Evolutionary conservation across 1,284 basidiomycete genomes (phyloP).

Genomic region (Moesziomyces sp.): DNA sequence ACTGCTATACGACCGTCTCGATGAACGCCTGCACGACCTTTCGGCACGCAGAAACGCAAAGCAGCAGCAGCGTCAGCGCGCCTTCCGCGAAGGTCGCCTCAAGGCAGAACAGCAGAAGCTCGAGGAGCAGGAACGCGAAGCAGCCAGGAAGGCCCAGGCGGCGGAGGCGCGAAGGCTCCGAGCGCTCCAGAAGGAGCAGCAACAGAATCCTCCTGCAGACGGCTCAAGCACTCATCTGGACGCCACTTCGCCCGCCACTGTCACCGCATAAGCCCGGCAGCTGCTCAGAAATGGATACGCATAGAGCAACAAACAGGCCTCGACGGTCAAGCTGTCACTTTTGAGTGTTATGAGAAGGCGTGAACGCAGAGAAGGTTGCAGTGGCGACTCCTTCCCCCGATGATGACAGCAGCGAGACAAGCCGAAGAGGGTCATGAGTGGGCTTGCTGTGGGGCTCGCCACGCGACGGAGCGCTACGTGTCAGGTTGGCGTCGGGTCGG

Average conservation of each 20-base stretch:
- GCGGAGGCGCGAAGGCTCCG: slow-evolving; percentile 26
- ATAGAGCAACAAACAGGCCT: too few relatives aligned
- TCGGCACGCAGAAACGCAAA: slow-evolving; percentile 4
- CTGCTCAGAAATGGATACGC: too few relatives aligned
- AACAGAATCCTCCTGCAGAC: slow-evolving; percentile 16
- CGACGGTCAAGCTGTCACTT: too few relatives aligned
- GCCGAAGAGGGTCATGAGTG: neutral
- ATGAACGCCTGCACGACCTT: slow-evolving; percentile 24
- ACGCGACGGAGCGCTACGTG: neutral
- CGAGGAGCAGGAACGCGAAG: slow-evolving; percentile 31
- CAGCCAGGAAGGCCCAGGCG: slow-evolving; percentile 26
- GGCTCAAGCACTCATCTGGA: slow-evolving; percentile 13
- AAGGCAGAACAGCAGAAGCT: slow-evolving; percentile 25
- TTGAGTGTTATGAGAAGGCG: too few relatives aligned
- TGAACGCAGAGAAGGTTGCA: too few relatives aligned
- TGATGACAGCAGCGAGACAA: neutral
- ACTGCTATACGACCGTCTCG: slow-evolving; percentile 38
- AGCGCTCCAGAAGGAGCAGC: slow-evolving; percentile 29
- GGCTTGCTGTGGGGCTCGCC: neutral
- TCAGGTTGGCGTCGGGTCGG: neutral
- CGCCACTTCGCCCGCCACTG: slow-evolving; percentile 20
- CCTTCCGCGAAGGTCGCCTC: slow-evolving; percentile 14
- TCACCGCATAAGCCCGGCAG: slow-evolving; percentile 4
- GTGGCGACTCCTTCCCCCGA: too few relatives aligned
- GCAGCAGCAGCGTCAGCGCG: slow-evolving; percentile 14